Base-by-base conservation (phyloP, 768 basidiomycete genomes). In the Suillus spraguei region DNA sequence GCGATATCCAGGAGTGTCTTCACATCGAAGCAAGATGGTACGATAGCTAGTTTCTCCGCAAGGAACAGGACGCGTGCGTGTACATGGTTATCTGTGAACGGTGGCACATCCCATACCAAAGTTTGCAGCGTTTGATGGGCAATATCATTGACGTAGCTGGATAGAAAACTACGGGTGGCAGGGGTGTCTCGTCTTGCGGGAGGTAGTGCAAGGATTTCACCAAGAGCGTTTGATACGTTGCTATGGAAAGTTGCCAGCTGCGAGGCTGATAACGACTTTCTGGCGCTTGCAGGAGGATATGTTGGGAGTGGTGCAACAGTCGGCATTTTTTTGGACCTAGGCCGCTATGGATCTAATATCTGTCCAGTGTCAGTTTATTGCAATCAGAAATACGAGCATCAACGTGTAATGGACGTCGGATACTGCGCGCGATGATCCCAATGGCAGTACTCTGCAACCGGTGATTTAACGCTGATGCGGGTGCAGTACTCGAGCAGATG, bases 1-100 rank as follows among this genome's bases (percentile, higher is more conserved):
- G 85, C 75, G 14, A 92, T 79, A 73, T 92, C 88, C 13, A 92
- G 76, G 2, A 93, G 77, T 0, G 81, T 83, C 64, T 80, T 81
- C 7, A 83, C 70, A 60, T 86, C 85, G 13, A 90, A 71, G 14
- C 76, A 79, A 17, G 71, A 69, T n/a, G 74, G 59, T 3, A 75
- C 70, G 3, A 71, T 67, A 2, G 81, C 84, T 22, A 88, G 69
- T 47, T 81, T 83, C 68, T 87, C 85, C 0, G 89, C 83, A 6
- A 92, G 82, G 7, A 81, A 68, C 9, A 92, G 75, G 0, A 82
- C 80, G 38, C 79, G 77, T 50, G 80, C 79, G 22, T 77, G 78
- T 54, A 91, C 83, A 17, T 74, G 66, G 46, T 74, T 78, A 47
- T 87, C 83, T 13, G 80, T 74, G 39, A 72, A 74, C 5, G 66